Conservation (phyloP, 345 rosid genomes). For the Eucalyptus viminalis region DNA sequence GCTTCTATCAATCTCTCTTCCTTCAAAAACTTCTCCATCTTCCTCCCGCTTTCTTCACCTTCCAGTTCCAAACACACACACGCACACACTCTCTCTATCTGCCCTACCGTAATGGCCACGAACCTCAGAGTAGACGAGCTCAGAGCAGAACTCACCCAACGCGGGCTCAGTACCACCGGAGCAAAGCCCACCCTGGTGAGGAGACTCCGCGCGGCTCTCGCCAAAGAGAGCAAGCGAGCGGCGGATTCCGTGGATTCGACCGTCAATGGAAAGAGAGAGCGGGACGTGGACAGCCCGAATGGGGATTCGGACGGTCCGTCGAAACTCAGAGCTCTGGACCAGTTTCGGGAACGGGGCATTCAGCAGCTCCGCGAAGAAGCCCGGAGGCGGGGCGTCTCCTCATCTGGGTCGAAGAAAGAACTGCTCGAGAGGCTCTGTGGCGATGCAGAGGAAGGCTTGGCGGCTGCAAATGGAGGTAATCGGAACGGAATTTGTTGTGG, state of each 20-base stretch:
- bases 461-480: conserved; percentile 4
- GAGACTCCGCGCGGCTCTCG: conserved; percentile 47
- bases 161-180: conserved; percentile 60
- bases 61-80: neutral
- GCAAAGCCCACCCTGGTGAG: conserved; percentile 49
- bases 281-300: conserved; percentile 13
- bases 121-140: conserved; percentile 60
- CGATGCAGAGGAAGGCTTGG: conserved; percentile 2
- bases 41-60: neutral
- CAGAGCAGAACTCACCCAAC: conserved; percentile 48
- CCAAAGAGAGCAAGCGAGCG: conserved; percentile 18
- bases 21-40: neutral
- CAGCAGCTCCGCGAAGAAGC: conserved; percentile 72
- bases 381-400: conserved; percentile 27
- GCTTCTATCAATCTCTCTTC: neutral
- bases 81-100: neutral
- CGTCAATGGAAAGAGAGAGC: conserved; percentile 24
- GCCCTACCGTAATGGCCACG: conserved; percentile 20
- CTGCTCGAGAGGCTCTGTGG: conserved; percentile 52
- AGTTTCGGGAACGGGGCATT: conserved; percentile 42
- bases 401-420: conserved; percentile 59
- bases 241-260: neutral
- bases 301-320: conserved; percentile 2
- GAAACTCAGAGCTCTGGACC: conserved; percentile 31
- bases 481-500: neutral